Percentiles rank a stretch among this genome's conserved stretches.
phyloP scores from a whole-genome alignment of 345 rosid genomes.

The Carallia pectinifolia region DNA sequence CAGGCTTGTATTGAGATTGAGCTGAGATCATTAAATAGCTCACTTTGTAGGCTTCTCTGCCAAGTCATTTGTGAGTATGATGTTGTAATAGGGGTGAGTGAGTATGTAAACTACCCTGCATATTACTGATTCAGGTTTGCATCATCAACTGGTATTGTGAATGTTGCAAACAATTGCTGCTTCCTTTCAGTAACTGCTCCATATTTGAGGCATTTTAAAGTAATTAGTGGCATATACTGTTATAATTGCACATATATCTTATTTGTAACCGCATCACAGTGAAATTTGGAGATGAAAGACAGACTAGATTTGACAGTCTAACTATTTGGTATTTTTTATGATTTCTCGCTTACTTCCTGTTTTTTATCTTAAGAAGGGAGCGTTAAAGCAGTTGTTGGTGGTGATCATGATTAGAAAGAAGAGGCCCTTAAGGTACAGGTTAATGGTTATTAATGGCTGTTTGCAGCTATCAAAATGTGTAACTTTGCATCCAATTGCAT shows the following conservation, averaged over 20 bases:
- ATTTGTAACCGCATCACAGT: neutral
- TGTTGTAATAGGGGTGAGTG: too few relatives aligned
- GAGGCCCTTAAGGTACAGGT: neutral
- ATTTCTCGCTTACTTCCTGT: neutral
- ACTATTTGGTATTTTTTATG: neutral
- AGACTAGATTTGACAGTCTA: neutral
- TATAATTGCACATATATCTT: neutral
- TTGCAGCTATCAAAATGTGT: constrained; percentile 19
- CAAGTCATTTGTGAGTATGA: too few relatives aligned
- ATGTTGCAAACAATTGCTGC: too few relatives aligned
- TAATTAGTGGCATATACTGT: neutral
- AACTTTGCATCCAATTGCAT: constrained; percentile 27
- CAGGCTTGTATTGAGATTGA: too few relatives aligned
- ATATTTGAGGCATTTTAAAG: too few relatives aligned
- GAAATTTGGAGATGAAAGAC: neutral
- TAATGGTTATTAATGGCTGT: neutral
- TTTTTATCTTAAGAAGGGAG: neutral
- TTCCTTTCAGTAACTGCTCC: too few relatives aligned
- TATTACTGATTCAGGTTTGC: too few relatives aligned
- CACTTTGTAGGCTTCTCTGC: too few relatives aligned
- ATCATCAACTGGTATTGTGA: too few relatives aligned
- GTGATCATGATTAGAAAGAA: neutral
- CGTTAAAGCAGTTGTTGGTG: neutral
- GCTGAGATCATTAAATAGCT: too few relatives aligned
- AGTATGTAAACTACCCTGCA: too few relatives aligned